Percentiles rank a stretch among this genome's conserved stretches.
phyloP scores from a whole-genome alignment of 1,284 basidiomycete genomes.

The Heterobasidion annosum region DNA sequence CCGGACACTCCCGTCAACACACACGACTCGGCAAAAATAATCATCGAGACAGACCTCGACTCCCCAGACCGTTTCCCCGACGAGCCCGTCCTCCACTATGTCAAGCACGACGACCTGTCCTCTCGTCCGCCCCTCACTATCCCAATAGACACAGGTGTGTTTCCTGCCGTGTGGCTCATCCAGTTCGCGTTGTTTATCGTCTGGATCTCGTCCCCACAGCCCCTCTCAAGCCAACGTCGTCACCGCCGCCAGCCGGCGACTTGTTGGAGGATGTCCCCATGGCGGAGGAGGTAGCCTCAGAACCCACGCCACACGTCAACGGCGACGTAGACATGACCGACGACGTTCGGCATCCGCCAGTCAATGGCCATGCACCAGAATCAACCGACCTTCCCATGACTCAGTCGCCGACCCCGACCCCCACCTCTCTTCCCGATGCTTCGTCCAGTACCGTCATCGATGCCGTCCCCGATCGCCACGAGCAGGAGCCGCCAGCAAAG shows the following conservation, averaged over 20 bases:
- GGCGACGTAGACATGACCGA: conserved; percentile 8
- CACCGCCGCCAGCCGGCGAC: conserved; percentile 37
- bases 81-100: conserved; percentile 36
- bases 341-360: conserved; percentile 33
- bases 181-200: conserved; percentile 3
- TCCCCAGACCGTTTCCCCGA: conserved; percentile 41
- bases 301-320: conserved; percentile 4
- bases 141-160: conserved; percentile 41
- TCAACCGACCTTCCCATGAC: conserved; percentile 22
- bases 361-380: conserved; percentile 23
- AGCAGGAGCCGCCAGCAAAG: conserved; percentile 64
- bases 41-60: conserved; percentile 54
- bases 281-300: conserved; percentile 27
- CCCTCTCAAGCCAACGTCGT: conserved; percentile 35
- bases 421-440: conserved; percentile 20
- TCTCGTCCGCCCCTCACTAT: conserved; percentile 32
- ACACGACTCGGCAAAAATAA: conserved; percentile 23
- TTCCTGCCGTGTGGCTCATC: conserved; percentile 8
- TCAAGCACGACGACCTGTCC: conserved; percentile 31
- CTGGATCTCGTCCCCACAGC: conserved; percentile 37
- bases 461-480: conserved; percentile 39
- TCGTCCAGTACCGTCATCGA: conserved; percentile 27
- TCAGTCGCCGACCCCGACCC: conserved; percentile 29
- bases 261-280: conserved; percentile 44
- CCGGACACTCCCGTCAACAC: conserved; percentile 52